A percentile compares a stretch with the other conserved stretches of the same genome.
Evolutionary conservation across 2,329 filamentous ascomycete species (phyloP).

Genomic region (Claviceps spartinae): DNA sequence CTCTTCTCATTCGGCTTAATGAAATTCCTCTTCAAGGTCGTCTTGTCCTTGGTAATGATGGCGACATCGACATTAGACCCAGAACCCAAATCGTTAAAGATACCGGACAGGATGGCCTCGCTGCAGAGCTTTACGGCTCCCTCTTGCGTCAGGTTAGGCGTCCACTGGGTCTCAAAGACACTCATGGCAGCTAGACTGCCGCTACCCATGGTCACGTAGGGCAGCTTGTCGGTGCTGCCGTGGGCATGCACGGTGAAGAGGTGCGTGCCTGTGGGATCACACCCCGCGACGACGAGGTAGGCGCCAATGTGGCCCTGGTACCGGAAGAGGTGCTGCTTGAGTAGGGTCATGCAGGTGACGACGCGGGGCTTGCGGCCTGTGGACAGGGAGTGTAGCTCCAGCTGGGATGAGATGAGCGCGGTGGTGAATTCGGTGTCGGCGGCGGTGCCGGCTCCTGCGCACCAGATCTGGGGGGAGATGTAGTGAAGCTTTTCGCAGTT

Average conservation of each 20-base stretch:
- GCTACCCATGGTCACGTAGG: constrained; percentile 98
- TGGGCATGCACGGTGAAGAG: constrained; percentile 98
- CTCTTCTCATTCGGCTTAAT: constrained; percentile 85
- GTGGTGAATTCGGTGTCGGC: constrained; percentile 99
- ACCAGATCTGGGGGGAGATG: constrained; percentile 98
- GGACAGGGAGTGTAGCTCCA: constrained; percentile 92
- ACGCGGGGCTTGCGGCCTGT: constrained; percentile 94
- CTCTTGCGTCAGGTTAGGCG: constrained; percentile 59
- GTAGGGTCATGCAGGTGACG: constrained; percentile 97
- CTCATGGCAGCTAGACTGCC: constrained; percentile 95
- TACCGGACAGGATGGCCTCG: constrained; percentile 87
- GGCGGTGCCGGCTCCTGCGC: constrained; percentile 91
- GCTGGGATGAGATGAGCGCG: constrained; percentile 93
- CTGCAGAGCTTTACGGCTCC: constrained; percentile 72
- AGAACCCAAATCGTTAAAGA: constrained; percentile 96
- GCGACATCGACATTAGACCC: constrained; percentile 96
- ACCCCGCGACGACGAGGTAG: constrained; percentile 92
- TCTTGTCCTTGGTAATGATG: constrained; percentile 91
- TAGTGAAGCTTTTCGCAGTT: constrained; percentile 99
- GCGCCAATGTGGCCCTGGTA: constrained; percentile 97
- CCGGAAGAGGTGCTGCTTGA: constrained; percentile 98
- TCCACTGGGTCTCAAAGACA: constrained; percentile 95
- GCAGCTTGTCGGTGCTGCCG: constrained; percentile 95
- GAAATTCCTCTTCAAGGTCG: constrained; percentile 82
- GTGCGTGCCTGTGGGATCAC: constrained; percentile 87